Conservation (phyloP, 78 protist species). For the Dictyostelium discoideum region dicty_2.7 NC_007089.4:4766001-4766500, state of each 20-base stretch:
- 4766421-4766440: slow-evolving; percentile 11
- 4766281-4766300: slow-evolving; percentile 32
- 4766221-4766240: slow-evolving; percentile 3
- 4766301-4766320: slow-evolving; percentile 10
- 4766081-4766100: background rate
- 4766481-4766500: background rate
- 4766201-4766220: slow-evolving; percentile 10
- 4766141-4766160: slow-evolving; percentile 6
- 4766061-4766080: background rate
- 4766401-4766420: background rate
- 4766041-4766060: slow-evolving; percentile 4
- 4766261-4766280: background rate
- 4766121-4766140: too few species aligned
- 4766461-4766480: background rate
- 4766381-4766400: background rate
- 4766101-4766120: background rate
- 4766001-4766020: slow-evolving; percentile 28
- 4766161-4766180: slow-evolving; percentile 18
- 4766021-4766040: slow-evolving; percentile 57
- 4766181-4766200: slow-evolving; percentile 32
- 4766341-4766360: slow-evolving; percentile 48
- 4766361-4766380: background rate
- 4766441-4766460: background rate
- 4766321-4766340: slow-evolving; percentile 6
- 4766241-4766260: slow-evolving; percentile 28